Evolutionary conservation across 2,329 filamentous ascomycete genomes (phyloP).

Genomic region (Ophiosphaerella korrae): DNA sequence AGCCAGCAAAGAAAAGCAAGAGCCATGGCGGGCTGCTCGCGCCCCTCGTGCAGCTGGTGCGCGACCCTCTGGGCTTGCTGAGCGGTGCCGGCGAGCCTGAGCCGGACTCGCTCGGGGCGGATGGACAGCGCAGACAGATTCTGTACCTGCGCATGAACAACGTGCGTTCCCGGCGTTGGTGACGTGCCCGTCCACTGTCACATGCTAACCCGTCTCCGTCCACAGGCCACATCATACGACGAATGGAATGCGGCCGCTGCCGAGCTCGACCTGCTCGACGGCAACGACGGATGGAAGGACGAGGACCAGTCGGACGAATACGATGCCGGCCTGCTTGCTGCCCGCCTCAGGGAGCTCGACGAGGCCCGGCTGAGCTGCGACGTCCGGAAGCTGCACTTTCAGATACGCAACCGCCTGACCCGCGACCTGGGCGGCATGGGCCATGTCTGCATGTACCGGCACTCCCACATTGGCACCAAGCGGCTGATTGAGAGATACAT

Average conservation of each 20-base stretch:
- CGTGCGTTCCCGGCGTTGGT: slow-evolving; percentile 53
- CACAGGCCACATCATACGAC: slow-evolving; percentile 67
- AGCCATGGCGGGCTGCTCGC: slow-evolving; percentile 41
- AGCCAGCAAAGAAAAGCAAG: slow-evolving; percentile 27
- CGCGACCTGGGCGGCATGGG: slow-evolving; percentile 87
- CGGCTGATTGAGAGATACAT: slow-evolving; percentile 86
- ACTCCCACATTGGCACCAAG: slow-evolving; percentile 86
- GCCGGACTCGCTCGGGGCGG: slow-evolving; percentile 6
- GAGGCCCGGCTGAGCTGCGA: slow-evolving; percentile 74
- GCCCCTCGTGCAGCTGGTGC: slow-evolving; percentile 44
- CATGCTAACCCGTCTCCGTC: slow-evolving; percentile 28
- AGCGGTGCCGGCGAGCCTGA: slow-evolving; percentile 21
- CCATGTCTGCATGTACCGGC: slow-evolving; percentile 78
- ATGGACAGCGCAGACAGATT: slow-evolving; percentile 58
- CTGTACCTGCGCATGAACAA: slow-evolving; percentile 69
- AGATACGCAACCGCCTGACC: slow-evolving; percentile 79
- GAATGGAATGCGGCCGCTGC: slow-evolving; percentile 78
- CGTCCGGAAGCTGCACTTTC: slow-evolving; percentile 75
- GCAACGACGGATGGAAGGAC: slow-evolving; percentile 80
- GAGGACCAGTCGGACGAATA: slow-evolving; percentile 72
- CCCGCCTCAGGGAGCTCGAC: slow-evolving; percentile 74
- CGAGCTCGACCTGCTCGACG: slow-evolving; percentile 79
- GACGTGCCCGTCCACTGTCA: slow-evolving; percentile 17
- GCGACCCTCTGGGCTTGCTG: slow-evolving; percentile 39
- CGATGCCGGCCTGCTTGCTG: slow-evolving; percentile 69